These are phyloP conservation scores for Handroanthus guayacan DNA, from an alignment of 257 asterid genomes.

Conservation along the genomic window DNA sequence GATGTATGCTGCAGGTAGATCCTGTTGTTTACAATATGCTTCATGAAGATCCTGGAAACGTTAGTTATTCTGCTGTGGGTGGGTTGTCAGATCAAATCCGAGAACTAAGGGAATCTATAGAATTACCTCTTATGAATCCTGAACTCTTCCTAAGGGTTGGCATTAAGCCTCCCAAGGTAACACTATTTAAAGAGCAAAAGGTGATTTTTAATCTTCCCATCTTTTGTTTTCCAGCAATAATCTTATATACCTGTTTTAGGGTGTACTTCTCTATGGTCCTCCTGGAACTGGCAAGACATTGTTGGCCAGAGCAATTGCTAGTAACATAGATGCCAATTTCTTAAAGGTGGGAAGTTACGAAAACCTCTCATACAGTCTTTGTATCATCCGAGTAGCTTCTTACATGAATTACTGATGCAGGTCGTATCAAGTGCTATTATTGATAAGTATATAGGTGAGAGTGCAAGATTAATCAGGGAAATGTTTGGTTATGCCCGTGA, in stretches of 20 bases:
- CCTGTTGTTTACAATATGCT: conserved; percentile 98
- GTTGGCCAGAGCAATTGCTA: conserved; percentile 96
- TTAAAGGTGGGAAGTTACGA: conserved; percentile 74
- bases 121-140: conserved; percentile 95
- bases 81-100: conserved; percentile 94
- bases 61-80: conserved; percentile 98
- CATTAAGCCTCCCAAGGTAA: conserved; percentile 94
- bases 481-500: conserved; percentile 97
- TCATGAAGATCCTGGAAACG: conserved; percentile 98
- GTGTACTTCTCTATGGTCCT: conserved; percentile 98
- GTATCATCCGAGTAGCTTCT: conserved; percentile 24
- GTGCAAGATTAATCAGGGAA: conserved; percentile 90
- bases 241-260: conserved; percentile 52
- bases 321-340: conserved; percentile 97
- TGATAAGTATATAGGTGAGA: conserved; percentile 95
- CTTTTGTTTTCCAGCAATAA: conserved; percentile 16
- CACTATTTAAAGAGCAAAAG: not conserved
- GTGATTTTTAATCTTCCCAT: not conserved
- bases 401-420: conserved; percentile 44
- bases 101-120: conserved; percentile 94
- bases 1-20: conserved; percentile 71
- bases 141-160: conserved; percentile 96
- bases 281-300: conserved; percentile 99
- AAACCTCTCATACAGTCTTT: conserved; percentile 8
- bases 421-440: conserved; percentile 97